Conservation (phyloP, 2,329 filamentous ascomycete species). For the Neospermospora avenae region DNA sequence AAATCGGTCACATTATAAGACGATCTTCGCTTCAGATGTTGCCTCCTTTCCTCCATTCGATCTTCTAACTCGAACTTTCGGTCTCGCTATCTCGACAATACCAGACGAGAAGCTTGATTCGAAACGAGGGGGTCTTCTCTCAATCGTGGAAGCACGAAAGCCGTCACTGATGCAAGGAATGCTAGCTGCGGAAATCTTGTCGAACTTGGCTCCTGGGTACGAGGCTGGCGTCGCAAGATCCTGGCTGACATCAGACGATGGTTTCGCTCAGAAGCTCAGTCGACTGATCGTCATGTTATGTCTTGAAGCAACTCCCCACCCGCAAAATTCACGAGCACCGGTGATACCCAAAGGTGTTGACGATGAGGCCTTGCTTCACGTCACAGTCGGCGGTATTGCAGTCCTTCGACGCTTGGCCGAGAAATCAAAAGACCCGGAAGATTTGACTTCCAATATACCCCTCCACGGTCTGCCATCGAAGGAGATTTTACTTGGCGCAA, state of each 20-base stretch:
- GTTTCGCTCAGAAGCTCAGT: constrained; percentile 77
- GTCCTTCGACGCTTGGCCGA: constrained; percentile 67
- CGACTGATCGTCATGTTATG: constrained; percentile 72
- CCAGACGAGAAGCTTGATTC: constrained; percentile 61
- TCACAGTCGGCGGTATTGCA: constrained; percentile 65
- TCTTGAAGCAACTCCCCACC: constrained; percentile 49
- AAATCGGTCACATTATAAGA: constrained; percentile 79
- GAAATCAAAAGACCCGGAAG: constrained; percentile 59
- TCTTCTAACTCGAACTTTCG: constrained; percentile 82
- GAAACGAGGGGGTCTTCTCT: constrained; percentile 57
- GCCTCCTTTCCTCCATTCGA: constrained; percentile 65
- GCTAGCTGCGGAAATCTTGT: constrained; percentile 83
- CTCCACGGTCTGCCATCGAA: constrained; percentile 61
- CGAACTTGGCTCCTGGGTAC: constrained; percentile 67
- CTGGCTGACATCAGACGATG: constrained; percentile 82
- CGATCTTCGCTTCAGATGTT: constrained; percentile 74
- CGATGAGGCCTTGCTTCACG: constrained; percentile 39
- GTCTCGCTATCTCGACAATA: constrained; percentile 77
- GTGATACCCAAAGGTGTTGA: constrained; percentile 33
- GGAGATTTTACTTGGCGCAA: constrained; percentile 63
- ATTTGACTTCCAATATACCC: constrained; percentile 50
- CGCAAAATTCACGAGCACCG: constrained; percentile 38
- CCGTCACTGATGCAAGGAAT: constrained; percentile 90
- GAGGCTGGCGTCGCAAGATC: constrained; percentile 69
- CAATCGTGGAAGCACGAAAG: constrained; percentile 77